phyloP scores from a whole-genome alignment of 169 alveolate species.

The Eimeria sp. region DNA sequence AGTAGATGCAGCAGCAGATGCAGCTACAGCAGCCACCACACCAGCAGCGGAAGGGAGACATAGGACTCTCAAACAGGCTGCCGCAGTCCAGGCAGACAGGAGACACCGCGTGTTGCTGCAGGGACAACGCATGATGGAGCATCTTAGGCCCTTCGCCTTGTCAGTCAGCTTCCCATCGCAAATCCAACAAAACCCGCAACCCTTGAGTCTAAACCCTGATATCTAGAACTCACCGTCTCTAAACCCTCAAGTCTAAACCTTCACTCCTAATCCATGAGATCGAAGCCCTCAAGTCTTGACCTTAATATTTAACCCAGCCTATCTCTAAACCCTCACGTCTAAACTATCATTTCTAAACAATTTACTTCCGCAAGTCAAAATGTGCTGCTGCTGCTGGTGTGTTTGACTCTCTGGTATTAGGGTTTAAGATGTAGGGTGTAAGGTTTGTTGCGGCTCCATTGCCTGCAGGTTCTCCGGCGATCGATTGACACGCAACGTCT shows the following conservation, averaged over 20 bases:
- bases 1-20: neutral
- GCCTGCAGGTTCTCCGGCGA: slow-evolving; percentile 23
- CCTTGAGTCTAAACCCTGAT: too few relatives aligned
- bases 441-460: neutral
- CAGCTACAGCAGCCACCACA: slow-evolving; percentile 14
- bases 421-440: slow-evolving; percentile 34
- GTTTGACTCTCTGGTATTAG: neutral
- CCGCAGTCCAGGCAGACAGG: neutral
- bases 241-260: too few relatives aligned
- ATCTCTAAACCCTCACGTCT: too few relatives aligned
- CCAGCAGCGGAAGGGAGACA: slow-evolving; percentile 5
- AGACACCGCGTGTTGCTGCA: slow-evolving; percentile 1
- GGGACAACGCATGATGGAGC: neutral
- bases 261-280: too few relatives aligned
- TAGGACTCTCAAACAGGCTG: neutral
- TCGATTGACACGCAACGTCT: neutral
- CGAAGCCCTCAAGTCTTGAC: too few relatives aligned
- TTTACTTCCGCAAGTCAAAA: too few relatives aligned
- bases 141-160: neutral
- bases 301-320: too few relatives aligned
- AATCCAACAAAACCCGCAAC: neutral
- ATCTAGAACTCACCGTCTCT: too few relatives aligned
- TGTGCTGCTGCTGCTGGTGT: too few relatives aligned
- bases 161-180: neutral
- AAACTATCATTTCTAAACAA: too few relatives aligned